Evolutionary conservation across 768 basidiomycete species (phyloP), one percentile per base, ranked within the genome.

Genomic region (Exidia glandulosa): DNA sequence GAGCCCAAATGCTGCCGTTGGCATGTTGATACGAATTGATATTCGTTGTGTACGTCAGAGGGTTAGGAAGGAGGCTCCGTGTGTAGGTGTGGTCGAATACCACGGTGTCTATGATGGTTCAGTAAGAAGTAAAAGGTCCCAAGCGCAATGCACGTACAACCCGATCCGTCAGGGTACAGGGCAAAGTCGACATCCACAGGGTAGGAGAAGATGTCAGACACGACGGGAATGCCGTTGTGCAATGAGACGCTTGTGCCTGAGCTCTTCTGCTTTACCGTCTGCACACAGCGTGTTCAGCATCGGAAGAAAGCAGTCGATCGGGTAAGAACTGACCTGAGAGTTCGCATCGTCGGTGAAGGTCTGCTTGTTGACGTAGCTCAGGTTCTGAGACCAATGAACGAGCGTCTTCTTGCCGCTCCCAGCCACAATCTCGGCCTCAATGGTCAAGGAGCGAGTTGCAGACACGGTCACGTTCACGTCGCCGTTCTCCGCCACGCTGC

Each of bases 41-140:
- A 10, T 77, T 79, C 9, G 83, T 85, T 10, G 77, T 78, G 4
- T 81, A 66, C 57, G 82, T 77, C 62, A 85, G 80, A 2, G 86
- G 83, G 41, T 76, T 75, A 1, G 87, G 86, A 14, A 78, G 66
- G 37, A 84, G 69, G 27, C 74, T 72, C 27, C 87, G 81, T 56
- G 81, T 70, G 66, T 88, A 90, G 0, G 83, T 84, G 65, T 88
- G 88, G 64, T 90, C 85, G 60, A 90, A 78, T 2, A 34, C 41
- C 0, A 60, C 60, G 36, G 37, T 48, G 54, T 55, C 63, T 63
- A 31, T 10, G 27, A 16, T 23, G 10, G 31, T 14, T 55, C 3
- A 56, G 19, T 16, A 31, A 58, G 31, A 0, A 32, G 3, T 19
- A 13, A 16, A 29, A 6, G 4, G 5, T 12, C 25, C 7, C n/a